These are phyloP conservation scores for Pseudogymnoascus sp. DNA, from an alignment of 2,329 filamentous ascomycete genomes.

Conservation along the genomic window DNA sequence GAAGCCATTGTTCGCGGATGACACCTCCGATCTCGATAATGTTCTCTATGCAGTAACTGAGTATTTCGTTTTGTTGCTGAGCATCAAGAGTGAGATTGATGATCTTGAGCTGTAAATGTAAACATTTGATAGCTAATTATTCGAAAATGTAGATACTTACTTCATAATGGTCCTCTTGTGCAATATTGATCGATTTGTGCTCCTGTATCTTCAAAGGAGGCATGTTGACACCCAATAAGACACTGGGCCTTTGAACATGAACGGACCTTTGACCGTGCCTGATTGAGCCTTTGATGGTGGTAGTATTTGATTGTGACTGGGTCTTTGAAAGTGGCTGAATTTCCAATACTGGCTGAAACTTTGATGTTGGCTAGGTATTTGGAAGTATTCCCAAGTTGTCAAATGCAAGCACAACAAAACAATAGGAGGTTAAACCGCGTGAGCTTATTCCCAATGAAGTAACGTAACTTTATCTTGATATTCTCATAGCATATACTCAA, in stretches of 20 bases:
- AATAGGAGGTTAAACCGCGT: background rate
- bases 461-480: background rate
- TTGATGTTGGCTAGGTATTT: background rate
- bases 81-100: background rate
- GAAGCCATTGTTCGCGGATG: background rate
- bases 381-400: background rate
- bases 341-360: background rate
- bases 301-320: background rate
- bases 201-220: background rate
- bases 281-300: background rate
- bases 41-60: background rate
- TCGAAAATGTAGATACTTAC: background rate
- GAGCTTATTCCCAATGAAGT: background rate
- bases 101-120: background rate
- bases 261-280: background rate
- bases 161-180: constrained; percentile 1
- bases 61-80: background rate
- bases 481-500: constrained; percentile 3
- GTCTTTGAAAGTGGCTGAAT: no score
- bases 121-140: background rate
- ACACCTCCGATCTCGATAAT: constrained; percentile 2
- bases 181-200: background rate
- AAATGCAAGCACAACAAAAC: background rate
- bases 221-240: background rate
- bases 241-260: background rate